Evolutionary conservation across 2,329 filamentous ascomycete genomes (phyloP), one percentile per base, ranked within the genome.

Genomic region (Monosporascus sp.): DNA sequence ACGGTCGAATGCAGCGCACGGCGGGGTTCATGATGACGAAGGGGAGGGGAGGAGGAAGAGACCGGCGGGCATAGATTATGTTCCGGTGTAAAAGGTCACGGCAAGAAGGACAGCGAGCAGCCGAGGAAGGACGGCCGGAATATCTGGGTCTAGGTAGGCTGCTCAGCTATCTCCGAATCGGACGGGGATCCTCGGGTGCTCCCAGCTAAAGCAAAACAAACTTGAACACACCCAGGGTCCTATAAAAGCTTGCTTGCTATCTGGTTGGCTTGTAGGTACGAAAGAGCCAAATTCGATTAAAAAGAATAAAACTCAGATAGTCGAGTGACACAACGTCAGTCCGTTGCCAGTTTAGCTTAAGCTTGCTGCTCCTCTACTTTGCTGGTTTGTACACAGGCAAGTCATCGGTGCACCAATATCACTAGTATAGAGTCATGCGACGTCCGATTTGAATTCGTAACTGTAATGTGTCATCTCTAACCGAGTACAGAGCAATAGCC

Each of bases 1-100:
- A 64, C 22, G 65, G 61, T 57, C 65, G 64, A 44, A 63, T 53
- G 52, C 57, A 63, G 39, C 66, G 65, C 53, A 61, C 61, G 52
- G 64, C 62, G 52, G 58, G 44, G 50, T 58, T 63, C 66, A 69
- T 69, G 55, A 37, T 65, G 65, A 54, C 52, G 46, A 38, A 52
- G 25, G 35, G 24, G 18, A 4, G 9, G 18, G 46, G 24, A 35
- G 17, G 15, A 20, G 15, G 25, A 17, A n/a, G 15, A 48, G 31
- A 48, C 24, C 46, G 24, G 15, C 5, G 49, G 38, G n/a, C 11
- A 15, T 27, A 31, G 24, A 31, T 18, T 46, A 18, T 9, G 17
- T 9, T 27, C n/a, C 4, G 22, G 17, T 5, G 22, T 18, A 24
- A 11, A 24, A 17, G 11, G n/a, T 15, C 11, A 17, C 43, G 14